These are phyloP conservation scores for Chondrus crispus DNA, from an alignment of 23 red algal species.

Conservation along the genomic window DNA sequence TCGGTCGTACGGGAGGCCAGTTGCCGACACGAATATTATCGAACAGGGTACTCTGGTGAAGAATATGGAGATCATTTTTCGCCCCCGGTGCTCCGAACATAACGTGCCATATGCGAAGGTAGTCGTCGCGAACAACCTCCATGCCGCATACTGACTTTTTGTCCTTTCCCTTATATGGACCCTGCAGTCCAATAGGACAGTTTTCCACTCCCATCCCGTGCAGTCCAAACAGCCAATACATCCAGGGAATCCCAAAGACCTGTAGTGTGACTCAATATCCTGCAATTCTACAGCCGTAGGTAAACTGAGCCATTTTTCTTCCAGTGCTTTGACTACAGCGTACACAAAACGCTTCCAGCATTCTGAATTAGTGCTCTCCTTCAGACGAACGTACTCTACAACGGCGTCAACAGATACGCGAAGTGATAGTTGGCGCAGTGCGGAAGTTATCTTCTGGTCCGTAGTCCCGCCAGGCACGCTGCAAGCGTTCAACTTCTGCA, in stretches of 20 bases:
- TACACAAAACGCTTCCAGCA: neutral
- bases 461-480: neutral
- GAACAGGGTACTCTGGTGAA: neutral
- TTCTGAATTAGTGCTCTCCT: neutral
- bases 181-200: neutral
- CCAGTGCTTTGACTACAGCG: neutral
- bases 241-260: neutral
- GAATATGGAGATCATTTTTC: constrained; percentile 13
- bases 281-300: neutral
- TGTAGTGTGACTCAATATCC: neutral
- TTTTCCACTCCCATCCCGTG: neutral
- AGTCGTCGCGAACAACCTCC: constrained; percentile 21
- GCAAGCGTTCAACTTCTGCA: neutral
- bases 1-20: neutral
- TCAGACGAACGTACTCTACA: neutral
- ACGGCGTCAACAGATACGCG: neutral
- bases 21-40: neutral
- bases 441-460: neutral
- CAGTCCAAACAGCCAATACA: neutral
- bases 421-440: neutral
- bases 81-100: constrained; percentile 16
- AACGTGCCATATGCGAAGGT: constrained; percentile 33
- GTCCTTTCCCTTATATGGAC: neutral
- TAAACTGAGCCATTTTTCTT: neutral
- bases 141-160: neutral